These are phyloP conservation scores for Huiozyma sinensis DNA, from an alignment of 805 yeast species.

Conservation along the genomic window DNA sequence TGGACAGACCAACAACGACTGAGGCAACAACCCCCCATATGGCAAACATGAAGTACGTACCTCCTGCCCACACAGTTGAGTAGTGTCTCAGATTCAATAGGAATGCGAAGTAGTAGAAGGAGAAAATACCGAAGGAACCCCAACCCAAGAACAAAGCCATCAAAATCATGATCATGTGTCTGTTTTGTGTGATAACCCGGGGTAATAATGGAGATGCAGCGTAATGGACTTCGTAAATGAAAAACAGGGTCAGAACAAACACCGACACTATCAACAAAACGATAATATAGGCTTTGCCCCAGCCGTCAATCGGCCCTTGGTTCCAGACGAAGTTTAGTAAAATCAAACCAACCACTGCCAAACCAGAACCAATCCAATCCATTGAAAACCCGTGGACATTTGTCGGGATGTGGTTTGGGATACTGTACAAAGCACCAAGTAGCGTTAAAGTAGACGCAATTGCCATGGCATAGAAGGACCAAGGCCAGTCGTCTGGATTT, in stretches of 20 bases:
- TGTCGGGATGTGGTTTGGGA: conserved; percentile 23
- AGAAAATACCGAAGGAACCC: conserved; percentile 70
- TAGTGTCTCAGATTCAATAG: conserved; percentile 40
- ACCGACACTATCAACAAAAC: conserved; percentile 44
- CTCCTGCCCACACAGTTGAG: conserved; percentile 36
- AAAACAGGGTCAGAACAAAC: conserved; percentile 35
- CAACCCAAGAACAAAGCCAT: conserved; percentile 51
- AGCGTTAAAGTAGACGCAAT: conserved; percentile 13
- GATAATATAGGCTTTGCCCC: conserved; percentile 50
- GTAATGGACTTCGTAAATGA: conserved; percentile 36
- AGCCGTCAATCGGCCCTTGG: conserved; percentile 65
- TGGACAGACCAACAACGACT: conserved; percentile 37
- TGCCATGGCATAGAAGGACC: conserved; percentile 23
- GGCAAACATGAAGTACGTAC: conserved; percentile 36
- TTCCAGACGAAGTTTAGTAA: conserved; percentile 62
- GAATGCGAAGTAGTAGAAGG: conserved; percentile 50
- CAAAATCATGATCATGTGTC: conserved; percentile 38
- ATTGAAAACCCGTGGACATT: conserved; percentile 23
- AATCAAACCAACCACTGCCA: conserved; percentile 52
- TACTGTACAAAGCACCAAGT: conserved; percentile 11
- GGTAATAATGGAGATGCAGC: conserved; percentile 47
- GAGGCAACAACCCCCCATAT: conserved; percentile 50
- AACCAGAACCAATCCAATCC: conserved; percentile 43
- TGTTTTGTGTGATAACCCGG: conserved; percentile 33
- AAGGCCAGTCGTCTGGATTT: conserved; percentile 16